phyloP scores from a whole-genome alignment of 495 filamentous ascomycete species.

The Pyrenopolyporus hunteri region DNA sequence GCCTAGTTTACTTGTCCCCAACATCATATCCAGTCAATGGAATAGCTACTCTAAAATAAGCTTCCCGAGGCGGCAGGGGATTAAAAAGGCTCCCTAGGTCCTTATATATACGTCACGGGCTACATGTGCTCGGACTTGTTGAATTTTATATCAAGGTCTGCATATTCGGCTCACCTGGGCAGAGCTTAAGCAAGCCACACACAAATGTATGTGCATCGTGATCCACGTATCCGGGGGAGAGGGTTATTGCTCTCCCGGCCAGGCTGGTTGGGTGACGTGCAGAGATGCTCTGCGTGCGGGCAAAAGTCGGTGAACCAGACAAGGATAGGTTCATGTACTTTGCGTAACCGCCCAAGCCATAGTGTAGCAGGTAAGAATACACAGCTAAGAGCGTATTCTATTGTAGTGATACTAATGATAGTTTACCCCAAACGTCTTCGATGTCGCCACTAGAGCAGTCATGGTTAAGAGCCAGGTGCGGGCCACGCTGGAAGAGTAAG shows the following conservation, averaged over 20 bases:
- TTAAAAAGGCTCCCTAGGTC: background rate
- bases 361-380: constrained; percentile 5
- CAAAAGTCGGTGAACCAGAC: constrained; percentile 45
- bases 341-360: constrained; percentile 16
- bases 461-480: constrained; percentile 11
- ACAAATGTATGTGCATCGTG: constrained; percentile 27
- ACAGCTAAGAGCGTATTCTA: constrained; percentile 5
- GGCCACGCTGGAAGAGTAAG: constrained; percentile 6
- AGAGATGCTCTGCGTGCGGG: constrained; percentile 26
- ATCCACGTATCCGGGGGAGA: constrained; percentile 36
- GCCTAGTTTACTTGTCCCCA: constrained; percentile 1
- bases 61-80: background rate
- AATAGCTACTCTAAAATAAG: background rate
- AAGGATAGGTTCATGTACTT: constrained; percentile 24
- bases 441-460: constrained; percentile 27
- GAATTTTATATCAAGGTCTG: background rate
- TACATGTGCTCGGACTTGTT: no score
- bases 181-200: constrained; percentile 33
- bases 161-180: constrained; percentile 7
- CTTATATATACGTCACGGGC: constrained; percentile 8
- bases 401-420: constrained; percentile 15
- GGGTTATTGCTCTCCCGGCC: constrained; percentile 29
- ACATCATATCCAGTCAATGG: background rate
- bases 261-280: constrained; percentile 36
- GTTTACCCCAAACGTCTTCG: constrained; percentile 10